Evolutionary conservation across 73 alveolate species (phyloP).

Genomic region (Symbiodinium pilosum): DNA sequence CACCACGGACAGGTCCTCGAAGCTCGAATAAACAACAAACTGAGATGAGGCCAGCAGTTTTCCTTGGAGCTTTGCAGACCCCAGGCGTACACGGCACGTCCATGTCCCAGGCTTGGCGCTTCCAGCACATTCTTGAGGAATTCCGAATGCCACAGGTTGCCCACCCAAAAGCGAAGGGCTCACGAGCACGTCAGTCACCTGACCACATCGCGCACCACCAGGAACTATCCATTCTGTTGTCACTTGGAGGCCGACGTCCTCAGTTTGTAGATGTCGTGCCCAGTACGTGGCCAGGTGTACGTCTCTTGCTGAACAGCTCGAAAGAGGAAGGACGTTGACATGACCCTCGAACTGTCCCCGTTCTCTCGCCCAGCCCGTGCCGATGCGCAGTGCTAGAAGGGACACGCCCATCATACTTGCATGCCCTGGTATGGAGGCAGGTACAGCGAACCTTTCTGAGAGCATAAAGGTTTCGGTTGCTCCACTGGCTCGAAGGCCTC

Average conservation of each 20-base stretch:
- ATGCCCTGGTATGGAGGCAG: not conserved
- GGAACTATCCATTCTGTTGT: not conserved
- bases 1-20: slow-evolving; percentile 24
- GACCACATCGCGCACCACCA: not conserved
- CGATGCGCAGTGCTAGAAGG: slow-evolving; percentile 34
- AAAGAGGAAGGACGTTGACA: not conserved
- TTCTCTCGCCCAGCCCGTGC: slow-evolving; percentile 39
- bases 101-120: not conserved
- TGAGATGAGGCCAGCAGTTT: slow-evolving; percentile 19
- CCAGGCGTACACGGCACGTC: not conserved
- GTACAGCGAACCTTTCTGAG: slow-evolving; percentile 45
- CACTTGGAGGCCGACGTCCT: not conserved
- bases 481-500: not conserved
- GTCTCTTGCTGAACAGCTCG: not conserved
- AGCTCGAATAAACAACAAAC: not conserved
- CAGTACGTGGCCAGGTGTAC: slow-evolving; percentile 33
- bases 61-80: not conserved
- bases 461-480: not conserved
- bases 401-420: slow-evolving; percentile 13
- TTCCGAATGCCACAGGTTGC: not conserved
- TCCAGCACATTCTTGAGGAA: not conserved
- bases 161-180: not conserved
- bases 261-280: slow-evolving; percentile 13
- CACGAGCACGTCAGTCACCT: not conserved
- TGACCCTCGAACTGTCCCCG: slow-evolving; percentile 8